Evolutionary conservation across 108 stramenopile genomes (phyloP).

Genomic region (Discostella stelligeroides): DNA sequence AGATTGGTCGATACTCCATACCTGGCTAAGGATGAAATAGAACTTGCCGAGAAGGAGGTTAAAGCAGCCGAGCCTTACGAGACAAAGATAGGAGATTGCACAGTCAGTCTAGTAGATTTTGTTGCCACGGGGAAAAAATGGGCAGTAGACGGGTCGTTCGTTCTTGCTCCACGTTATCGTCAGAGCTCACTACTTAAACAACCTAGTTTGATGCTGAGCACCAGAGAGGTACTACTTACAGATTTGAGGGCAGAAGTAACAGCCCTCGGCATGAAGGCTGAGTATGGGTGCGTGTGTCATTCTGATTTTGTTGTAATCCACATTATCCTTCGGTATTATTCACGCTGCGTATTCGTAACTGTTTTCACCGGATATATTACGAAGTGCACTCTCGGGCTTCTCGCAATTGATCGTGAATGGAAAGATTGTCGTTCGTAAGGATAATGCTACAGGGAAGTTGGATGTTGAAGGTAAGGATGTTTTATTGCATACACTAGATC

Average conservation of each 20-base stretch:
- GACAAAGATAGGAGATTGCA: conserved; percentile 80
- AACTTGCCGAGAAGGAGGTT: conserved; percentile 41
- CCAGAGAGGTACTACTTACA: conserved; percentile 87
- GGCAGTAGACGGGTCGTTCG: conserved; percentile 85
- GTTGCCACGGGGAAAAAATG: conserved; percentile 87
- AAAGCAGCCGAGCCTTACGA: conserved; percentile 71
- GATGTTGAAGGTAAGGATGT: conserved; percentile 70
- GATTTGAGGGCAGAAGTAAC: conserved; percentile 86
- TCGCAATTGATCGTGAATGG: conserved; percentile 83
- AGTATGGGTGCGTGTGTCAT: conserved; percentile 52
- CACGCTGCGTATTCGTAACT: no score
- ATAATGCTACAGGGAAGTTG: conserved; percentile 67
- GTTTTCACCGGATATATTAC: no score
- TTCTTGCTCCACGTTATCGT: conserved; percentile 68
- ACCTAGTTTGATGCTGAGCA: conserved; percentile 70
- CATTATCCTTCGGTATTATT: no score
- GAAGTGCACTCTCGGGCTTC: conserved; percentile 70
- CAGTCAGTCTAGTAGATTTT: conserved; percentile 80
- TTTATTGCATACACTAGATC: no score
- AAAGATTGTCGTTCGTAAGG: conserved; percentile 79
- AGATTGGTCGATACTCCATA: conserved; percentile 84
- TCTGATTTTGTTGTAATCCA: no score
- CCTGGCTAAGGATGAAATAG: conserved; percentile 68
- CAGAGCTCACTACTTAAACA: conserved; percentile 35
- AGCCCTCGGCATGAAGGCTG: conserved; percentile 87